Evolutionary conservation across 2,329 filamentous ascomycete species (phyloP), one percentile per base, ranked within the genome.

Genomic region (Colletotrichum tofieldiae): DNA sequence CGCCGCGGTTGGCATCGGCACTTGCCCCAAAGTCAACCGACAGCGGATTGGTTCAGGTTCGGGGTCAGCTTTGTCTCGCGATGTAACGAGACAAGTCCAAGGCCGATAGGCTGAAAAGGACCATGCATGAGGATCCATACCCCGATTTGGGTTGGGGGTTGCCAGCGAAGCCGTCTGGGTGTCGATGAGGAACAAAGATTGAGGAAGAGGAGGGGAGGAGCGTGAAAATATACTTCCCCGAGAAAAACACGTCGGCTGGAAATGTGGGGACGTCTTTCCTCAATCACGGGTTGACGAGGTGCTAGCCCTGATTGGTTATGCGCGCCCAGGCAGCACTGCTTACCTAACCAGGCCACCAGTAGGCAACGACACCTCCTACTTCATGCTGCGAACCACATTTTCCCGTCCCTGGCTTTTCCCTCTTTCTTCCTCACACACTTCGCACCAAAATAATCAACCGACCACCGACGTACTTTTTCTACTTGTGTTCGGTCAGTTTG

Each of bases 391-490:
- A 16, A 41, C 32, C 43, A 32, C 52, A 11, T 39, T 41, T 62
- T 35, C 63, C 75, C 62, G 71, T 67, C 73, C 68, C 65, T 76
- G 63, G 74, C 65, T 66, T 35, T 39, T 23, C 71, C 76, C 76
- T 78, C 76, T 41, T 68, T 59, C 65, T 76, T 79, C 79, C 78
- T 78, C 65, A 77, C 80, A 88, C 82, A 89, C 86, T 83, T 83
- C 68, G 88, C 88, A 89, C 86, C 83, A 88, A 85, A 88, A 85
- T 86, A 90, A 90, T 90, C 88, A 90, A 90, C 87, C 87, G 86
- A 82, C 83, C 78, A 58, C 82, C 78, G 81, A 87, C 41, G 47
- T 49, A 37, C 77, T 84, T 81, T 69, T 79, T 73, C 82, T 81
- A 89, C 85, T 88, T 83, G 79, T 81, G 84, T 78, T 84, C 84